Base-by-base conservation (phyloP, 129 eudicot genomes). In the Pittosporum tobira region DNA sequence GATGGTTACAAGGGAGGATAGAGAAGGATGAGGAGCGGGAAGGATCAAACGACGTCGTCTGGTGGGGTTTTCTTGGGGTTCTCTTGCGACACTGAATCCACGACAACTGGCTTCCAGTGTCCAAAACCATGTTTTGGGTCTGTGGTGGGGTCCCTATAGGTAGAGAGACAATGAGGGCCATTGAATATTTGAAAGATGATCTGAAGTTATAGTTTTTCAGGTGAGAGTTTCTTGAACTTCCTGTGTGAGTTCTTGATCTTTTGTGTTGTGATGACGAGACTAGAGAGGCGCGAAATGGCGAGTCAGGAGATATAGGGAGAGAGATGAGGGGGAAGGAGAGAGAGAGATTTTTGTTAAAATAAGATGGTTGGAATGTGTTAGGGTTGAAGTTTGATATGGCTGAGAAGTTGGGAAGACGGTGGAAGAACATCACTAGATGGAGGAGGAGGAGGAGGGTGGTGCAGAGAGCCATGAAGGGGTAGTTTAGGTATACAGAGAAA, bases 61-160 rank as follows among this genome's bases (percentile, higher is more conserved):
- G 70, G 11, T 68, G 73, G 16, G 65, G 50, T 55, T 56, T 57
- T 13, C 36, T 49, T 2, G 86, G 83, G 19, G 77, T 49, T 22
- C 80, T 83, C 37, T 79, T 73, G 54, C 77, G 84, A 65, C 96
- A 87, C 72, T 87, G 96, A 47, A 83, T 83, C 96, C 96, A 87
- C 3, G 96, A 87, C 14, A 87, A 75, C 61, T 87, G 96, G 63
- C 88, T 80, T 1, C 94, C 96, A 4, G 96, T 87, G 68, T 87
- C 96, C 30, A 87, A 42, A 4, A 87, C 96, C 96, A 83, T 83
- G 36, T 77, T 81, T 62, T 80, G 94, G 2, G 78, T 59, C 55
- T 87, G 96, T 15, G 96, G 94, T 34, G 96, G 96, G n/a, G 96
- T 87, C 42, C 96, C 96, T 8, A 87, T 73, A 0, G 94, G 88